Percentiles rank a stretch among this genome's conserved stretches.
These are phyloP conservation scores for Microbotryum violaceum DNA, from an alignment of 1,284 basidiomycete genomes.

Conservation along the genomic window DNA sequence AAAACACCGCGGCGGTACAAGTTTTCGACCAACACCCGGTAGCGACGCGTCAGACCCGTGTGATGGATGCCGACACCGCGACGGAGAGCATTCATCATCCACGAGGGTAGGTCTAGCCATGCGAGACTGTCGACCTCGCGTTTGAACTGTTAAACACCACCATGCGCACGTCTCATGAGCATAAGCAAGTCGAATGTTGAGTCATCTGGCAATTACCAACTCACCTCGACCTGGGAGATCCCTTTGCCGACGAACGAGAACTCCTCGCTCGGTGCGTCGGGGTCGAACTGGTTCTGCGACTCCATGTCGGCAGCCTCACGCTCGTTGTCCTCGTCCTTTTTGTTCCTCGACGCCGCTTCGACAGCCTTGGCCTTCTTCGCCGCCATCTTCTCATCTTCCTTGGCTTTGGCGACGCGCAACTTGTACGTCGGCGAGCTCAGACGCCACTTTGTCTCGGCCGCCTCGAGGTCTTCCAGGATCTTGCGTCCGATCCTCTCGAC, in stretches of 20 bases:
- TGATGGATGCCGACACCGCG: constrained; percentile 63
- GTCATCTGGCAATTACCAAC: no score
- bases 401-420: constrained; percentile 50
- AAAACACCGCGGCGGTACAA: constrained; percentile 54
- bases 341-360: constrained; percentile 38
- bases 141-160: constrained; percentile 29
- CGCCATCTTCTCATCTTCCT: constrained; percentile 46
- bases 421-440: constrained; percentile 41
- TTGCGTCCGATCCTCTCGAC: constrained; percentile 52
- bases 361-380: constrained; percentile 34
- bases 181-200: constrained; percentile 33
- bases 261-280: constrained; percentile 51
- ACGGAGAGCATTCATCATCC: constrained; percentile 49
- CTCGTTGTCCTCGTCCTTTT: constrained; percentile 43
- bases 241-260: constrained; percentile 53
- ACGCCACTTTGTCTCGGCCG: constrained; percentile 51
- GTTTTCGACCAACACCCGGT: constrained; percentile 55
- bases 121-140: constrained; percentile 48
- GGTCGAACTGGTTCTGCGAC: constrained; percentile 47
- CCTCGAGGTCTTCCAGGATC: constrained; percentile 43
- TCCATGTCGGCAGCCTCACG: constrained; percentile 30
- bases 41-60: constrained; percentile 57
- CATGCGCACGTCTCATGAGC: not conserved
- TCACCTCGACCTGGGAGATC: constrained; percentile 46
- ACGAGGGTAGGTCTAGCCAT: constrained; percentile 37